These are phyloP conservation scores for Trifolium pratense DNA, from an alignment of 306 rosid species.

Conservation along the genomic window DNA sequence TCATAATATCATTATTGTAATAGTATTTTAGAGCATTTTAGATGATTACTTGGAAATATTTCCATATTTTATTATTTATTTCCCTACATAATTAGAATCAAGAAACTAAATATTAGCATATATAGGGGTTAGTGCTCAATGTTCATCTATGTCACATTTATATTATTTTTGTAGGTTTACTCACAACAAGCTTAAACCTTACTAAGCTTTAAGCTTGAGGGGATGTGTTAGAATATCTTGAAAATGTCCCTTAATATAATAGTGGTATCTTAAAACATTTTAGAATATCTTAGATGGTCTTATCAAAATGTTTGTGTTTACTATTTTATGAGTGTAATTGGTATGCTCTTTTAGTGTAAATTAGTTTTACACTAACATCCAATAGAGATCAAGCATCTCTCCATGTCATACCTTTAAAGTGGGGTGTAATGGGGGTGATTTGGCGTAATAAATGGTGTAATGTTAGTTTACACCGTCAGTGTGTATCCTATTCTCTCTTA, in stretches of 20 bases:
- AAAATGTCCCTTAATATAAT: background rate
- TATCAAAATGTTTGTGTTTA: background rate
- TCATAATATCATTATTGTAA: background rate
- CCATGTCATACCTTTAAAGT: too few relatives aligned
- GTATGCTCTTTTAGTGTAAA: too few relatives aligned
- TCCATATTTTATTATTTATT: slow-evolving; percentile 5
- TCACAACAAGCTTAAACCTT: too few relatives aligned
- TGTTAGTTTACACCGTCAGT: too few relatives aligned
- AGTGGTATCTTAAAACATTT: background rate
- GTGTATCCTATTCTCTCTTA: too few relatives aligned
- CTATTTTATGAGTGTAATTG: too few relatives aligned
- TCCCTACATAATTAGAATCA: background rate
- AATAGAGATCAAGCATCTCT: too few relatives aligned
- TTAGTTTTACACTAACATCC: too few relatives aligned
- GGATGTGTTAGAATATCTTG: background rate
- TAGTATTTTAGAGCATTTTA: background rate
- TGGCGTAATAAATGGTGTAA: too few relatives aligned
- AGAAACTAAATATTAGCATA: background rate
- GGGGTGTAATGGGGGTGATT: too few relatives aligned
- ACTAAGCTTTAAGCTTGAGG: background rate
- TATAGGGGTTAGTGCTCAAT: background rate
- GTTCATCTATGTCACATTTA: background rate
- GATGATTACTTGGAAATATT: background rate
- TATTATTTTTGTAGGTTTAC: background rate
- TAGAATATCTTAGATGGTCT: background rate